Evolutionary conservation across 257 asterid species (phyloP).

Genomic region (Jasminum sambac): DNA sequence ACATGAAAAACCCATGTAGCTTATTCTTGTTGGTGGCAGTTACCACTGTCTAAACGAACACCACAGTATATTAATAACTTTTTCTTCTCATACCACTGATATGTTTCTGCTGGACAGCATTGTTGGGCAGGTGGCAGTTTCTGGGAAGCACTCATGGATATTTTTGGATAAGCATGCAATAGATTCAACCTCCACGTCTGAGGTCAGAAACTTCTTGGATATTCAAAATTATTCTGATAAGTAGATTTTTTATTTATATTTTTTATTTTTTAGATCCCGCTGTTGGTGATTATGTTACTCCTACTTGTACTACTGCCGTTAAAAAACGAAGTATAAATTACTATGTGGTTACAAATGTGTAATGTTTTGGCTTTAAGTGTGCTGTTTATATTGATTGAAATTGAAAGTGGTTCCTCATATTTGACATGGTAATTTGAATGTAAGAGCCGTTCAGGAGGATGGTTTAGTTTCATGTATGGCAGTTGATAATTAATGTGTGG

Average conservation of each 20-base stretch:
- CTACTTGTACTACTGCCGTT: neutral
- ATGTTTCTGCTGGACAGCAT: constrained; percentile 47
- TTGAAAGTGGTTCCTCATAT: constrained; percentile 2
- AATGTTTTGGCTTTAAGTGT: neutral
- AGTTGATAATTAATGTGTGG: constrained; percentile 8
- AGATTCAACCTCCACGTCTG: constrained; percentile 48
- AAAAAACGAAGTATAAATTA: neutral
- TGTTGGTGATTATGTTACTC: neutral
- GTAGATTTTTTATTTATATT: too few relatives aligned
- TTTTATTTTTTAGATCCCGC: too few relatives aligned
- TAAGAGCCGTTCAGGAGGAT: constrained; percentile 9
- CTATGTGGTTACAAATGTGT: neutral
- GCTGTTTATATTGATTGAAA: neutral
- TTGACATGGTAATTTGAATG: constrained; percentile 20
- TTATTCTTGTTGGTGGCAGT: constrained; percentile 16
- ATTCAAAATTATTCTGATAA: neutral
- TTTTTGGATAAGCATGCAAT: constrained; percentile 50
- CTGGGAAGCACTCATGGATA: constrained; percentile 92
- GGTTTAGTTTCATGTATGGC: constrained; percentile 11
- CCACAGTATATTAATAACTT: constrained; percentile 6
- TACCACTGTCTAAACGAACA: neutral
- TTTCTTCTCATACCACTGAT: constrained; percentile 11
- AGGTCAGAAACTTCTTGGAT: constrained; percentile 43
- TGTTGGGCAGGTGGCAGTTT: constrained; percentile 86
- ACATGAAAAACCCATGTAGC: constrained; percentile 11